These are phyloP conservation scores for Omphalea diandra DNA, from an alignment of 441 rosid species.

Conservation along the genomic window DNA sequence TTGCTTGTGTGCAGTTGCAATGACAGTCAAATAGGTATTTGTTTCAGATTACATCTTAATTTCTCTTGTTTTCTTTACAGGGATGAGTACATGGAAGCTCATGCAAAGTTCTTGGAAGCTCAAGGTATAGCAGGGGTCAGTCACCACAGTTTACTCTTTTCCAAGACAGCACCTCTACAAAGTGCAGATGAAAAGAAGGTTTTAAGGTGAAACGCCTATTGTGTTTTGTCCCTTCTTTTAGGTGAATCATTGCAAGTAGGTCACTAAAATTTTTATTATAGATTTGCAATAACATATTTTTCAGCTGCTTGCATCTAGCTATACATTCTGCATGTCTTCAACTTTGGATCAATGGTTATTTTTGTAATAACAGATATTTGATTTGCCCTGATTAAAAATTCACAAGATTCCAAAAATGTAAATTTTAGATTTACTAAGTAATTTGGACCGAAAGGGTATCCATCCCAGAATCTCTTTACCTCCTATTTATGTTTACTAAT, in stretches of 20 bases:
- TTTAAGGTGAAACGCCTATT: slow-evolving; percentile 41
- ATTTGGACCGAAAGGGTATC: too few relatives aligned
- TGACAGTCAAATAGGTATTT: not conserved
- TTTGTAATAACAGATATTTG: not conserved
- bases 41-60: not conserved
- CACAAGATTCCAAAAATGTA: not conserved
- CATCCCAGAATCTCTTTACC: too few relatives aligned
- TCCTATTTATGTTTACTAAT: too few relatives aligned
- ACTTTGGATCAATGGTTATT: not conserved
- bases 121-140: slow-evolving; percentile 92
- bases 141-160: slow-evolving; percentile 91
- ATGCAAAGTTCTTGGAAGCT: slow-evolving; percentile 67
- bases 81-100: slow-evolving; percentile 60
- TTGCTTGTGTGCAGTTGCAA: not conserved
- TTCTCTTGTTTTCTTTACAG: slow-evolving; percentile 29
- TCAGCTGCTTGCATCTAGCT: not conserved
- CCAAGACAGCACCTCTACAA: slow-evolving; percentile 70
- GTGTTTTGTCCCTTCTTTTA: not conserved
- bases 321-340: slow-evolving; percentile 1
- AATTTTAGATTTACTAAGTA: too few relatives aligned
- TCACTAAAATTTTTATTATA: not conserved
- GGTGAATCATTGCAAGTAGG: not conserved
- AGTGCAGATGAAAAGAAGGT: slow-evolving; percentile 59
- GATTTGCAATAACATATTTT: not conserved
- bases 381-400: not conserved